Percentiles rank a stretch among this genome's conserved stretches.
Evolutionary conservation across 768 basidiomycete genomes (phyloP).

Genomic region (Pleurotus sapidus): DNA sequence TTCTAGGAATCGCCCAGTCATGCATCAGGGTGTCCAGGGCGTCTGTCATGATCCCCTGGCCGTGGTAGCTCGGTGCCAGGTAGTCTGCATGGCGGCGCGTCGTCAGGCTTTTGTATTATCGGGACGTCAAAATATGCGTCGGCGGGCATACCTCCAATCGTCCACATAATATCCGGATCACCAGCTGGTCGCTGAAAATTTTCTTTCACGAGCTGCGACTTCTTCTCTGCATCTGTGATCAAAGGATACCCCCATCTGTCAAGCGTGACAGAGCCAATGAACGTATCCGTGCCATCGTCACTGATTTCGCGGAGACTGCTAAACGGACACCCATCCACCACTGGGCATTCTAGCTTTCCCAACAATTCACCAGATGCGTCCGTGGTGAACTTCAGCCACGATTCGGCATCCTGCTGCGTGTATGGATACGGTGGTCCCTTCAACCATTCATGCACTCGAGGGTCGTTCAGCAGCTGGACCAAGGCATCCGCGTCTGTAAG

Average conservation of each 20-base stretch:
- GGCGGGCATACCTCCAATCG: slow-evolving; percentile 38
- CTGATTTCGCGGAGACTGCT: slow-evolving; percentile 40
- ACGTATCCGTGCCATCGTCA: slow-evolving; percentile 21
- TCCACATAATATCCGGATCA: slow-evolving; percentile 47
- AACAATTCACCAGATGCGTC: slow-evolving; percentile 8
- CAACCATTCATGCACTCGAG: slow-evolving; percentile 30
- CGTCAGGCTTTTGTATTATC: not conserved
- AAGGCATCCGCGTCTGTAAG: slow-evolving; percentile 28
- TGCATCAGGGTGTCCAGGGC: slow-evolving; percentile 51
- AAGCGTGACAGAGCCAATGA: slow-evolving; percentile 31
- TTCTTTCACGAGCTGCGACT: slow-evolving; percentile 21
- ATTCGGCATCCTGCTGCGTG: slow-evolving; percentile 18
- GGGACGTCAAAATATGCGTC: not conserved
- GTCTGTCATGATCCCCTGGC: slow-evolving; percentile 73
- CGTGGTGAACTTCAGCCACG: slow-evolving; percentile 12
- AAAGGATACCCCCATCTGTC: slow-evolving; percentile 24
- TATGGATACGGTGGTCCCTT: slow-evolving; percentile 31
- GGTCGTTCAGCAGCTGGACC: slow-evolving; percentile 32
- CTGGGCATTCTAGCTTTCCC: slow-evolving; percentile 10
- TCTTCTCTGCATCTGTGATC: slow-evolving; percentile 20
- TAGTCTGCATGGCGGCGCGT: slow-evolving; percentile 42
- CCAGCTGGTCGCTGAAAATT: slow-evolving; percentile 36
- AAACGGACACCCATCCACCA: slow-evolving; percentile 37
- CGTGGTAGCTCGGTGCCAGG: slow-evolving; percentile 57
- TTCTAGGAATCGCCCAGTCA: slow-evolving; percentile 62